Evolutionary conservation across 192 early-diverging fungal genomes (phyloP), one percentile per base, ranked within the genome.

Genomic region (Chytriomyces sp.): DNA sequence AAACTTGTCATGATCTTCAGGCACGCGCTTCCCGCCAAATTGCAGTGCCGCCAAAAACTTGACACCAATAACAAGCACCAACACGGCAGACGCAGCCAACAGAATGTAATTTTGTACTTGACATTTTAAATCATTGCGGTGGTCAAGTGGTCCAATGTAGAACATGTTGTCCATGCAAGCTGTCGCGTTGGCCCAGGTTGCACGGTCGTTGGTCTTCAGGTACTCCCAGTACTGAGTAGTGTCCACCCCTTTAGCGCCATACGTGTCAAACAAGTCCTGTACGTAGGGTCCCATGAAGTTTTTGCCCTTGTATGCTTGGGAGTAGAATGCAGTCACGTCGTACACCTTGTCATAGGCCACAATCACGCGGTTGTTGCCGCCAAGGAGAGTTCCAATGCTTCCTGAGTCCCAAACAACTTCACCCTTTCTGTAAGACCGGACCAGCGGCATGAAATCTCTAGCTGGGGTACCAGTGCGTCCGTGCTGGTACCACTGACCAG

Each of bases 1-100:
- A 84, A 96, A 96, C 84, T 94, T 96, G 83, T 98, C 94, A 59
- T 90, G 89, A 77, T 94, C 91, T 67, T 96, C 94, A 3, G 93
- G 92, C 64, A 86, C 85, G 33, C 87, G 25, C 55, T 78, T 77
- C 10, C 72, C 72, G 40, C 78, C 76, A 64, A 84, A 83, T 70
- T 85, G 85, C 59, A 88, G 52, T 4, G 87, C 87, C 30, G 87
- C 83, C 55, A 88, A 75, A 75, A 88, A 88, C 74, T 88, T 88
- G 75, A 88, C 73, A n/a, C 81, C 80, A 73, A 98, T 93, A 30
- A 98, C 92, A 34, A 87, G 59, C 14, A 90, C 89, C 64, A 96
- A 79, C n/a, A 96, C 54, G 19, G 84, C 73, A 1, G 93, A 89
- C 26, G 91, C 89, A 5, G 87, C 89, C 64, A 96, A 79, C 60